Evolutionary conservation across 2,329 filamentous ascomycete genomes (phyloP), one percentile per base, ranked within the genome.

Genomic region (Neopestalotiopsis clavispora): DNA sequence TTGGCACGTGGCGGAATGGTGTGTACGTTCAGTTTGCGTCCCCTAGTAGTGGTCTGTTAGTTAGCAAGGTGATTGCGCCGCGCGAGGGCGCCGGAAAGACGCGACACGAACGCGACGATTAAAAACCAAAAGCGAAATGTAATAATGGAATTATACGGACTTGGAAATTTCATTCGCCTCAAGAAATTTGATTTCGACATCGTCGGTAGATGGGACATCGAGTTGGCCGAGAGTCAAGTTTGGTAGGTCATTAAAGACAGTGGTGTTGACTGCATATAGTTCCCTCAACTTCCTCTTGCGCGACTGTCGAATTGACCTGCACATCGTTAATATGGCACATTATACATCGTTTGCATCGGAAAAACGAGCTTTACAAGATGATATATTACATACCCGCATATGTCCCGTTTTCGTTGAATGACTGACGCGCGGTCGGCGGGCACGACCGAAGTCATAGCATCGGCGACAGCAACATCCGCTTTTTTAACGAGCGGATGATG

Each of bases 201-300:
- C 74, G 68, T 83, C 85, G 77, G 82, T 79, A 69, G 85, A 82
- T 69, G 84, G 84, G 84, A 85, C 85, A 85, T 90, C 87, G 73
- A 83, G 81, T 73, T 87, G 85, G 75, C 84, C 83, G 78, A 88
- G 84, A 79, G 85, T 84, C 80, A 85, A 82, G 78, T 87, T 86
- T 76, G 89, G 88, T 75, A 90, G 84, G 80, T 84, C 83, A 81
- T 89, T 85, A 78, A 86, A 82, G 81, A 91, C 23, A 28, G 23
- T 89, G 80, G 92, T 92, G 85, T 93, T 91, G 87, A 93, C 89
- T 75, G 88, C 87, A 85, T 92, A 97, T 76, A 97, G 88, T 84
- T 96, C 92, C 80, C 92, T 91, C 80, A 97, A 88, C 87, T 97
- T 97, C 82, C 94, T 91, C 89, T 97, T 96, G 83, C 93, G 92